Base-by-base conservation (phyloP, 2,329 filamentous ascomycete genomes). In the Ophiocordyceps camponoti-floridani region DNA sequence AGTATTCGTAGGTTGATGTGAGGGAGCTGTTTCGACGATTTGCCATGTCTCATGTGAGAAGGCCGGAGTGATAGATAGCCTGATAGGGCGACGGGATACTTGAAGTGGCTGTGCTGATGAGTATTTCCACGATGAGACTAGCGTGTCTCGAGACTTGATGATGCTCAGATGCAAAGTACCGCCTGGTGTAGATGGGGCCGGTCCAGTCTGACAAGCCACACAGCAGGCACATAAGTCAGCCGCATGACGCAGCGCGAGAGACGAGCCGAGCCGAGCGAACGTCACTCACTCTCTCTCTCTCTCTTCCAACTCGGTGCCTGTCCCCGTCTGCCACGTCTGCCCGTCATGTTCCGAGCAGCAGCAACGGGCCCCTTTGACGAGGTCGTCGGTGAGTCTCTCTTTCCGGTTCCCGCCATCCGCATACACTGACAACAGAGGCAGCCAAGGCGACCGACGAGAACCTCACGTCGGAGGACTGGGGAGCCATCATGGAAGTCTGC, bases 361-460 rank as follows among this genome's bases (percentile, higher is more conserved):
- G 69, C 72, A 53, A 62, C 63, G 49, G 69, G 71, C 56, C 72
- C 73, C 44, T 77, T 72, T 58, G 73, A 77, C 58, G 72, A 76
- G 57, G 67, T 62, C 55, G 66, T 77, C 63, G 71, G 73, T 77
- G 68, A 49, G 70, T 66, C 47, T 45, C 44, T n/a, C 13, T 18
- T 16, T 9, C 23, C 26, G 2, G 23, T 23, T 23, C 23, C 23
- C 23, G 23, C 23, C 23, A 23, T 23, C 23, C 3, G 23, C 23
- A 23, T 3, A 13, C 16, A 4, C 18, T 3, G 8, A n/a, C 9
- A 11, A 47, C 40, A 40, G 11, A 6, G 28, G 14, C 50, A 78
- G 74, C 68, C 63, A 77, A 77, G 68, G 88, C 91, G 58, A 98
- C 91, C 46, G 91, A 98, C 65, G 91, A 98, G 73, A 98, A 95